Evolutionary conservation across 306 rosid genomes (phyloP), one percentile per base, ranked within the genome.

Genomic region (Ziziphus jujuba): DNA sequence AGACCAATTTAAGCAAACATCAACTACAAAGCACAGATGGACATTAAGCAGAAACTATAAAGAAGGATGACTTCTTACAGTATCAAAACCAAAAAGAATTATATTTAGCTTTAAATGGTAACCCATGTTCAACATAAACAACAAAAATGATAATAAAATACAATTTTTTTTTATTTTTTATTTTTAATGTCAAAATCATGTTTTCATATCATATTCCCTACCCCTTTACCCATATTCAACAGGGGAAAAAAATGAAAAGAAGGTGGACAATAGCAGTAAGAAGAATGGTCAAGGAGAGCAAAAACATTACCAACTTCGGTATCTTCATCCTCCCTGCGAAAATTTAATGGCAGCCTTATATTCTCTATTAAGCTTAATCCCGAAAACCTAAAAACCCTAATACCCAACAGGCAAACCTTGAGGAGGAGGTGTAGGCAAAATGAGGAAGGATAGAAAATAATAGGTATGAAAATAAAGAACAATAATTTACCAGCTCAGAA

Each of bases 281-380:
- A 22, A 48, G 53, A 58, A 16, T 3, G 7, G 33, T 20, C 21
- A 21, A 21, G 6, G 38, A 13, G 68, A 20, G 62, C 53, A 28
- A n/a, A 8, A 38, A 71, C 51, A 50, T 52, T 61, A 61, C 69
- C 19, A n/a, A 53, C 44, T 62, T 34, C 56, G 23, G 52, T 19
- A 22, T 24, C 68, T 62, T 13, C 63, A 28, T 24, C 45, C 63
- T 53, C 62, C 69, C 25, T 34, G 45, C 56, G 6, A 14, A 52
- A 62, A 53, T 14, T 65, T 31, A 21, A 69, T 49, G 19, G 12
- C 16, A 16, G 75, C 31, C 51, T 9, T n/a, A 13, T 35, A 17
- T 23, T 61, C 61, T 53, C 34, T 61, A 40, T n/a, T 25, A n/a
- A 16, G 53, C 8, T 68, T 56, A 25, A 50, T 31, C 54, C 63